A percentile compares a stretch with the other conserved stretches of the same genome.
These are phyloP conservation scores for Eucalyptus tenuipes DNA, from an alignment of 345 rosid species.

Conservation along the genomic window DNA sequence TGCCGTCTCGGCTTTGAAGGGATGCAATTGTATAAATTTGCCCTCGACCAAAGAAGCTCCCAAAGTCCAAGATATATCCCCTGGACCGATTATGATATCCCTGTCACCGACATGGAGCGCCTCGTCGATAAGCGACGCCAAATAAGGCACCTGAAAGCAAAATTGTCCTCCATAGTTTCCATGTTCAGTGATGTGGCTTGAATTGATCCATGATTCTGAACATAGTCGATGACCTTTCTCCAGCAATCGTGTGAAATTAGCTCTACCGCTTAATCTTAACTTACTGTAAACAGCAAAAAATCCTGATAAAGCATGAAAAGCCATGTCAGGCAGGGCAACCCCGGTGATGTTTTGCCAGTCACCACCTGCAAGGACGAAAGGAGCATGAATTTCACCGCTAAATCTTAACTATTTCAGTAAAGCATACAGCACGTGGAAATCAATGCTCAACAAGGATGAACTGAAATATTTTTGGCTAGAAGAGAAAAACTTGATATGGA, in stretches of 20 bases:
- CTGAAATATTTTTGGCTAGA: not conserved
- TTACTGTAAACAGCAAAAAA: conserved; percentile 29
- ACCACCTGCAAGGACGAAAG: conserved; percentile 10
- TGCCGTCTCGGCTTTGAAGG: not conserved
- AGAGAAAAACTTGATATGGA: not conserved
- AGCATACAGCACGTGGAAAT: not conserved
- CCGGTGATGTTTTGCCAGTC: conserved; percentile 9
- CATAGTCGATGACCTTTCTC: conserved; percentile 34
- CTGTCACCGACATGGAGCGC: conserved; percentile 18
- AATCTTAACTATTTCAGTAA: not conserved
- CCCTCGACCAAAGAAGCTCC: conserved; percentile 49
- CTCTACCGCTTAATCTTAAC: conserved; percentile 21
- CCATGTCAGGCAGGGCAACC: not conserved
- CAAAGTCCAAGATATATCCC: conserved; percentile 49
- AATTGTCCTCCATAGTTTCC: conserved; percentile 11
- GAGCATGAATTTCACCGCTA: not conserved
- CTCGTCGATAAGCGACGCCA: conserved; percentile 30
- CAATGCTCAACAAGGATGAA: not conserved
- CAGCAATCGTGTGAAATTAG: conserved; percentile 23
- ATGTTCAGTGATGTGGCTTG: not conserved
- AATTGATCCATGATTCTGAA: conserved; percentile 12
- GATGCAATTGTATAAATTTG: conserved; percentile 8
- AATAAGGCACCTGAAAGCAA: conserved; percentile 36
- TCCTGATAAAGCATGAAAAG: conserved; percentile 49
- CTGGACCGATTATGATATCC: conserved; percentile 41